Conservation (phyloP, 106 monocot genomes). For the Dendrobium chrysotoxum region DNA sequence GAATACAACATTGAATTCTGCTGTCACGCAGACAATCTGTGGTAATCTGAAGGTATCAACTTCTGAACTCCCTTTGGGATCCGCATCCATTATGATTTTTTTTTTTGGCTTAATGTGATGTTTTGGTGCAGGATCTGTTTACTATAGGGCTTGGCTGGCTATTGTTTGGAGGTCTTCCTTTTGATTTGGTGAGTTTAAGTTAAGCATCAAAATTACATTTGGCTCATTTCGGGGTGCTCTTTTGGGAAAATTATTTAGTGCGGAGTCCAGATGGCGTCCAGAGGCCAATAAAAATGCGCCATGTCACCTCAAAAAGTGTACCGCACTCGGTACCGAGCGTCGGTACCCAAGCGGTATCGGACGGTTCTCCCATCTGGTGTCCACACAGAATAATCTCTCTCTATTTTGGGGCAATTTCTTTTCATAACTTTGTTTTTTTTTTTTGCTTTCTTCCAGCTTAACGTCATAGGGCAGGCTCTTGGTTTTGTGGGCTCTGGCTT, state of each 20-base stretch:
- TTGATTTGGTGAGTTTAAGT: constrained; percentile 62
- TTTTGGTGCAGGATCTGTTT: constrained; percentile 58
- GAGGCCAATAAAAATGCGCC: too few relatives aligned
- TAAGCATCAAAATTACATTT: background rate
- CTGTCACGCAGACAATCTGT: constrained; percentile 92
- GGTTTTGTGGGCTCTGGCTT: constrained; percentile 89
- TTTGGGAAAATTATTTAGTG: too few relatives aligned
- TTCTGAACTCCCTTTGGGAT: background rate
- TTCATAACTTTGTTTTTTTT: background rate
- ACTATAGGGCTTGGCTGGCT: constrained; percentile 87
- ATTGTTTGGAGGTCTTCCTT: constrained; percentile 88
- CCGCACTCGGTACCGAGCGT: too few relatives aligned
- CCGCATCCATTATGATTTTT: background rate
- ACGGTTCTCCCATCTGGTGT: too few relatives aligned
- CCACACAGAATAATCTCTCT: too few relatives aligned
- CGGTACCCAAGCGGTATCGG: too few relatives aligned
- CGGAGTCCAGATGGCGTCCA: too few relatives aligned
- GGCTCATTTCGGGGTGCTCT: too few relatives aligned
- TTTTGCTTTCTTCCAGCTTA: constrained; percentile 38
- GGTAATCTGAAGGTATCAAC: constrained; percentile 79
- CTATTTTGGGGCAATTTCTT: background rate
- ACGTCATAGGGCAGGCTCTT: constrained; percentile 82
- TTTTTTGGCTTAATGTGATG: background rate
- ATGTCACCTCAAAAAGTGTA: too few relatives aligned
- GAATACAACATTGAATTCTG: constrained; percentile 88